Evolutionary conservation across 116 monocot species (phyloP), one percentile per base, ranked within the genome.

Genomic region (Trichopus zeylanicus): DNA sequence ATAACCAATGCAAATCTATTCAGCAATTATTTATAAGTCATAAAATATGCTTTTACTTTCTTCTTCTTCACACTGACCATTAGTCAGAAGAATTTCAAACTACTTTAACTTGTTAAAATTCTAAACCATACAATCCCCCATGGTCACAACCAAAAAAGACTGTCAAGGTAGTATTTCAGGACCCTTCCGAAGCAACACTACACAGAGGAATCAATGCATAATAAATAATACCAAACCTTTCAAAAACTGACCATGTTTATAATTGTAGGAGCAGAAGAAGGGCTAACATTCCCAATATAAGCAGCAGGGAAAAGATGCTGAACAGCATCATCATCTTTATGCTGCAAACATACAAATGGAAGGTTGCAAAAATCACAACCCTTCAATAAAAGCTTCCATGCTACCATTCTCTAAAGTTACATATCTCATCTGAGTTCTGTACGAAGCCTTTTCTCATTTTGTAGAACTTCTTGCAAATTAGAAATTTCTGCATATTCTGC

Each of bases 321-420:
- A 78, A 79, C 75, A 53, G 75, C 74, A 72, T 89, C 90, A 56
- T 73, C 81, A 72, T 90, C 95, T 67, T 84, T 90, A 72, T 90
- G 87, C 29, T 87, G 90, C 77, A 95, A 84, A 64, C 91, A 90
- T 42, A 95, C 79, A 53, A 95, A 95, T 19, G 95, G 95, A 69
- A 95, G 77, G 30, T 79, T 73, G 24, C 62, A 83, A 67, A 61
- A 75, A 73, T 81, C 84, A 70, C 54, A 70, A 57, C 87, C 79
- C 58, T 90, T 83, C 48, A 95, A 37, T 57, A 90, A 62, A 39
- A 76, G 64, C 63, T 74, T 90, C 91, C 81, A 95, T 30, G 84
- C 75, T 63, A 57, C 68, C 91, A 87, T 90, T 81, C 87, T 73
- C 51, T 76, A 56, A n/a, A 90, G 63, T 62, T 90, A 87, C 91